Evolutionary conservation across 768 basidiomycete genomes (phyloP), one percentile per base, ranked within the genome.

Genomic region (Hydnomerulius pinastri): DNA sequence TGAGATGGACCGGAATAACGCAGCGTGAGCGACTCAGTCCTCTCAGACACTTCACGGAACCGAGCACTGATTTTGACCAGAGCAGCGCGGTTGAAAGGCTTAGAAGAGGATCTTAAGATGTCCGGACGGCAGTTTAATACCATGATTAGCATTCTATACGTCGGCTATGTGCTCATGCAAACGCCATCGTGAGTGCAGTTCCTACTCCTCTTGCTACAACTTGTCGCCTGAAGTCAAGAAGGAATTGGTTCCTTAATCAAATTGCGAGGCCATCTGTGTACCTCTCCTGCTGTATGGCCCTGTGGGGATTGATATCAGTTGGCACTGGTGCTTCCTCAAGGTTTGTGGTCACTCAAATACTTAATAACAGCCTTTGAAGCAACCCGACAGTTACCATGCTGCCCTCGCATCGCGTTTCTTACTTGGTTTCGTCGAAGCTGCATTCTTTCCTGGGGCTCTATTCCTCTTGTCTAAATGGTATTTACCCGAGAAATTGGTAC

Each of bases 121-220:
- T 70, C 77, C 45, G 82, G 78, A 15, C 68, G 73, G 49, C 73
- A 88, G 57, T 90, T 87, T 60, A 77, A 83, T 9, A 86, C 86
- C 0, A 65, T 89, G 13, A 69, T 90, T 18, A 82, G 84, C 23
- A 78, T 86, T 53, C 74, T 86, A 42, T 86, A 84, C 56, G 75
- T 85, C 37, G 85, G 85, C 23, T 89, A 88, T 58, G 82, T 83
- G 50, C 66, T 86, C 21, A 88, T 86, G 83, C 87, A 90, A 62
- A 77, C 86, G 46, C 86, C 86, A 18, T 85, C 83, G 81, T 85
- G 54, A 60, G 82, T 67, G 58, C 33, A n/a, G 41, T 6, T 29
- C 10, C 32, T 13, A 10, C n/a, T 18, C 13, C 2, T 36, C 12
- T 21, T 41, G n/a, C 15, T 13, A 10, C 15, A 24, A 33, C 29